phyloP scores from a whole-genome alignment of 768 basidiomycete species.

The Butyriboletus loyo region DNA sequence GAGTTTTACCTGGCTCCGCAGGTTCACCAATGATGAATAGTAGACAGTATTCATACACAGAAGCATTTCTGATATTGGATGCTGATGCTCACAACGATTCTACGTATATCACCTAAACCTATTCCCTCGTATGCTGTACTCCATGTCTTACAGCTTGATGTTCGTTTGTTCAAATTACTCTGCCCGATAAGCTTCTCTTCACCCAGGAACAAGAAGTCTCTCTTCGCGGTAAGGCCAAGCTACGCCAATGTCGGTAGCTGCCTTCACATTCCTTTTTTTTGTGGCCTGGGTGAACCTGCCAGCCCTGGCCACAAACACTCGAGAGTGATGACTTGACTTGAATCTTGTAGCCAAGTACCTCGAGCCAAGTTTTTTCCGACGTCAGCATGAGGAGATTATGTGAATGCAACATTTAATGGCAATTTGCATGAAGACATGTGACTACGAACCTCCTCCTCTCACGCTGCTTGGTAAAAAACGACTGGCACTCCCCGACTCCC shows the following conservation, averaged over 20 bases:
- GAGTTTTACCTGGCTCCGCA: constrained; percentile 7
- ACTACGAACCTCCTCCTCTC: neutral
- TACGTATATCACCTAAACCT: constrained; percentile 16
- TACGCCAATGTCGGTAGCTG: too few relatives aligned
- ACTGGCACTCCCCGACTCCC: neutral
- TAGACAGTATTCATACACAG: constrained; percentile 5
- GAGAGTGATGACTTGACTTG: too few relatives aligned
- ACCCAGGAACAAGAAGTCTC: too few relatives aligned
- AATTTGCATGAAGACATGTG: too few relatives aligned
- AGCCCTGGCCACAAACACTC: too few relatives aligned
- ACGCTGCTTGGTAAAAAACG: constrained; percentile 5
- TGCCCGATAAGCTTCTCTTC: too few relatives aligned
- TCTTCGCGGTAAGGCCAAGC: too few relatives aligned
- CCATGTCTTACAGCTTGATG: constrained; percentile 1
- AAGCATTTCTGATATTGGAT: neutral
- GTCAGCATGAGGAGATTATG: too few relatives aligned
- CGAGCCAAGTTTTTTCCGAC: too few relatives aligned
- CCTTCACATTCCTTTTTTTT: too few relatives aligned
- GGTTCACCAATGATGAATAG: constrained; percentile 3
- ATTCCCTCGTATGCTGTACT: constrained; percentile 16
- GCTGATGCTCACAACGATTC: constrained; percentile 1
- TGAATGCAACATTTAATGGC: neutral
- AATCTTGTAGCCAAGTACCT: too few relatives aligned
- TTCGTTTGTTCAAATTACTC: neutral
- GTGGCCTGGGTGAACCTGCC: too few relatives aligned